Base-by-base conservation (phyloP, 495 filamentous ascomycete species). In the Annulohypoxylon stygium region DNA sequence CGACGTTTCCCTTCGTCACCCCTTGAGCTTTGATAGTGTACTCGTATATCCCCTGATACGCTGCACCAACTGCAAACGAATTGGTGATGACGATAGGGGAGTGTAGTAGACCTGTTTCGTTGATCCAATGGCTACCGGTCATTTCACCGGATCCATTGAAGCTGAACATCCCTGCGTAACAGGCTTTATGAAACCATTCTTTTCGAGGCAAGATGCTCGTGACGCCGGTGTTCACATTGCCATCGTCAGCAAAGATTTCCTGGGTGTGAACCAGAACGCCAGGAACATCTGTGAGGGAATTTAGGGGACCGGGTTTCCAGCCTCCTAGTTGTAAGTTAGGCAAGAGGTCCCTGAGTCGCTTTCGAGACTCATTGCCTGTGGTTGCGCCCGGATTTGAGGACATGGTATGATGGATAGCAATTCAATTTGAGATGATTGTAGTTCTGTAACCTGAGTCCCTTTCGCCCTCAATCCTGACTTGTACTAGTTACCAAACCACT, bases 61-160 rank as follows among this genome's bases (percentile, higher is more conserved):
- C 83, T 0, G 83, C 79, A 0, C 86, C 86, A 0, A 88, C 81
- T 0, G 80, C 75, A 25, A 86, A 84, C 1, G 83, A 84, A 57
- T 86, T 87, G 1, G 86, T 87, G 55, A 88, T 81, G 26, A 86
- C 50, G 47, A 88, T 84, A 2, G 86, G 86, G 1, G 83, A 83
- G 65, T 83, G 80, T 0, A 86, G 74, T 2, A 85, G 75, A 1
- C 86, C 85, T 0, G 84, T 87, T 67, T 88, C 86, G 2, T 83
- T 81, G 64, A 88, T 83, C 84, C 84, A 86, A 67, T 86, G 82
- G 14, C 75, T 77, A 6, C 85, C 85, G 0, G 86, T 88, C 78
- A 88, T 80, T 67, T 88, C 85, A 20, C 86, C 85, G 26, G 79
- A 81, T 59, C 86, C 86, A 69, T 88, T 88, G 79, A 88, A 86